Conservation (phyloP, 2,329 filamentous ascomycete genomes). For the Calonectria honghensis region DNA sequence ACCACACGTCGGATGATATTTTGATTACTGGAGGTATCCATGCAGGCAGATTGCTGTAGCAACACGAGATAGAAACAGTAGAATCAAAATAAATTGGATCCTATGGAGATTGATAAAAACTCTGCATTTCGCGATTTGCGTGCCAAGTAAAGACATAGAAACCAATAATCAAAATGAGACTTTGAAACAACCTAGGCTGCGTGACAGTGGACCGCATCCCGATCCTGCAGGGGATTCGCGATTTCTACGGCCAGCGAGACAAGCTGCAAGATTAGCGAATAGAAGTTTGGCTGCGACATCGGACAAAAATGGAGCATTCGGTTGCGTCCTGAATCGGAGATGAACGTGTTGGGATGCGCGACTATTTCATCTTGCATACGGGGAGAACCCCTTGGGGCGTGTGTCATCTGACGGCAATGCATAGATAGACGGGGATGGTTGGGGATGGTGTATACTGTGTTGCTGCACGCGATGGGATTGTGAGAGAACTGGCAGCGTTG, state of each 20-base stretch:
- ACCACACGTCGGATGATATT: conserved; percentile 64
- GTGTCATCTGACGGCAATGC: neutral
- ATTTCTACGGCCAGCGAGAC: neutral
- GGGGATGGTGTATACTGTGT: neutral
- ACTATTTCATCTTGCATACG: conserved; percentile 11
- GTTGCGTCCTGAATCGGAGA: neutral
- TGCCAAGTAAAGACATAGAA: neutral
- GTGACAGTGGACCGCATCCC: neutral
- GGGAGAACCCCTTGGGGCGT: conserved; percentile 5
- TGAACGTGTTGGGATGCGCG: conserved; percentile 2
- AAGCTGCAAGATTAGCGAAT: conserved; percentile 17
- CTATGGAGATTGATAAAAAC: neutral
- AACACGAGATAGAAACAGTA: neutral
- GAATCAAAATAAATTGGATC: neutral
- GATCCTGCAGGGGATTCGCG: neutral
- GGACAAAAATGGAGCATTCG: conserved; percentile 4
- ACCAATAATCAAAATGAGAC: neutral
- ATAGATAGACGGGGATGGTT: neutral
- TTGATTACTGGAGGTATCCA: conserved; percentile 62
- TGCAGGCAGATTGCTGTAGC: conserved; percentile 47
- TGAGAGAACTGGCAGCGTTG: too few species aligned
- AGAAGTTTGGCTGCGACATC: conserved; percentile 24
- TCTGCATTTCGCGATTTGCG: too few species aligned
- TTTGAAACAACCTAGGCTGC: neutral
- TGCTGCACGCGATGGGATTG: neutral